Percentiles rank a stretch among this genome's conserved stretches.
phyloP scores from a whole-genome alignment of 148 eudicot genomes.

The Rhododendron kiyosumense region DNA sequence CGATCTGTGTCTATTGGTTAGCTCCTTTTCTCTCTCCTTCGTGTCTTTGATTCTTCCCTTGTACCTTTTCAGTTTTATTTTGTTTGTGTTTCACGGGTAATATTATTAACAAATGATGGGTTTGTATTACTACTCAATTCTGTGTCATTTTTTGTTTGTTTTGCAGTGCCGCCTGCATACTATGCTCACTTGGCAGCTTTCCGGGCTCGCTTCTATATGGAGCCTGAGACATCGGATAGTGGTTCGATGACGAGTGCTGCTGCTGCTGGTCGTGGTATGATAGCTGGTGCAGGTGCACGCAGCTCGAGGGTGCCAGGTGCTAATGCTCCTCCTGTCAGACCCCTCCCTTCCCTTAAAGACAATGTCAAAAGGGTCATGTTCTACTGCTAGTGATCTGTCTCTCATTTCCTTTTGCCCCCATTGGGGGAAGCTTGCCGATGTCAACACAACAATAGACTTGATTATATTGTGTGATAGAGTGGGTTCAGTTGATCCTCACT shows the following conservation, averaged over 20 bases:
- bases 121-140: not conserved
- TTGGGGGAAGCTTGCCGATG: not conserved
- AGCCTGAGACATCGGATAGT: conserved; percentile 59
- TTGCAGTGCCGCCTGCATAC: conserved; percentile 69
- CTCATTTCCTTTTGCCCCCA: not conserved
- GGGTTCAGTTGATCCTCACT: not conserved
- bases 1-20: conserved; percentile 74
- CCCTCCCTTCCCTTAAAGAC: conserved; percentile 66
- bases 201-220: conserved; percentile 74
- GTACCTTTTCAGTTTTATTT: not conserved
- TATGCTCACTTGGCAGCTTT: conserved; percentile 80
- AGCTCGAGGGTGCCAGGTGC: conserved; percentile 40
- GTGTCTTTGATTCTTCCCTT: not conserved
- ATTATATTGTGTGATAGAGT: not conserved
- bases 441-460: not conserved
- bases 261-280: conserved; percentile 34
- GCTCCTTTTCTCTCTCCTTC: not conserved
- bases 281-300: conserved; percentile 30
- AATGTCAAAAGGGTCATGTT: conserved; percentile 71
- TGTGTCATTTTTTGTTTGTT: not conserved
- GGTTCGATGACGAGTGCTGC: conserved; percentile 55
- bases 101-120: not conserved
- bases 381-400: conserved; percentile 30
- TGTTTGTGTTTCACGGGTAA: not conserved
- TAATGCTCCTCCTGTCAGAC: conserved; percentile 58